Conservation (phyloP, 768 basidiomycete genomes). For the Lentinula lateritia region DNA sequence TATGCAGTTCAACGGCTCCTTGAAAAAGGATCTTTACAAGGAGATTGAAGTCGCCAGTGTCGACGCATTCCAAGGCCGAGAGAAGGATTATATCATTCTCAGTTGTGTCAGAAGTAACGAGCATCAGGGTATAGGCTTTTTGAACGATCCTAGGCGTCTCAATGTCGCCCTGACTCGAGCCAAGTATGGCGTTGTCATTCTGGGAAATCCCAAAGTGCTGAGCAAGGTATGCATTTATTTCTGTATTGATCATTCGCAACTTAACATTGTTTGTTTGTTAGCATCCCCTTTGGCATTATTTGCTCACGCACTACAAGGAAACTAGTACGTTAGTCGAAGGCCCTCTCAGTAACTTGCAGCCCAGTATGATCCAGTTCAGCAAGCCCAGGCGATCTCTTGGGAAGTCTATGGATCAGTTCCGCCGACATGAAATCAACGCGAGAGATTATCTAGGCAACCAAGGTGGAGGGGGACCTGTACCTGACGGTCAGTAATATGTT, state of each 20-base stretch:
- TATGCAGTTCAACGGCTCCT: constrained; percentile 99
- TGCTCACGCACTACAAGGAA: constrained; percentile 98
- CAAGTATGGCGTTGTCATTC: constrained; percentile 96
- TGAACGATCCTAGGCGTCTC: constrained; percentile 93
- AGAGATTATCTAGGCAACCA: constrained; percentile 60
- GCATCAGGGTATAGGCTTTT: constrained; percentile 98
- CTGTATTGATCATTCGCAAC: background rate
- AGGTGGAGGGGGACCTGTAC: constrained; percentile 29
- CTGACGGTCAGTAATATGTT: constrained; percentile 32
- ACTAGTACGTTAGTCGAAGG: constrained; percentile 92
- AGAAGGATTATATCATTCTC: constrained; percentile 99
- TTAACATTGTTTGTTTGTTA: constrained; percentile 24
- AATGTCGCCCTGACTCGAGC: constrained; percentile 97
- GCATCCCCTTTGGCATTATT: constrained; percentile 98
- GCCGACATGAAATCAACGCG: constrained; percentile 88
- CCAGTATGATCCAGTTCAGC: constrained; percentile 99
- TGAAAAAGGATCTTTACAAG: constrained; percentile 99
- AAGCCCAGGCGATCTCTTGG: constrained; percentile 86
- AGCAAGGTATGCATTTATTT: constrained; percentile 71
- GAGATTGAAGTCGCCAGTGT: constrained; percentile 99
- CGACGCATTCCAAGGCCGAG: constrained; percentile 98
- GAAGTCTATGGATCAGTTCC: constrained; percentile 91
- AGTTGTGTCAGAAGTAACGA: constrained; percentile 98
- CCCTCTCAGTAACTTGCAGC: constrained; percentile 90
- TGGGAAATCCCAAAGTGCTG: constrained; percentile 99